Percentiles rank a stretch among this genome's conserved stretches.
Conservation (phyloP, 257 asterid species). For the Solanum bulbocastanum region DNA sequence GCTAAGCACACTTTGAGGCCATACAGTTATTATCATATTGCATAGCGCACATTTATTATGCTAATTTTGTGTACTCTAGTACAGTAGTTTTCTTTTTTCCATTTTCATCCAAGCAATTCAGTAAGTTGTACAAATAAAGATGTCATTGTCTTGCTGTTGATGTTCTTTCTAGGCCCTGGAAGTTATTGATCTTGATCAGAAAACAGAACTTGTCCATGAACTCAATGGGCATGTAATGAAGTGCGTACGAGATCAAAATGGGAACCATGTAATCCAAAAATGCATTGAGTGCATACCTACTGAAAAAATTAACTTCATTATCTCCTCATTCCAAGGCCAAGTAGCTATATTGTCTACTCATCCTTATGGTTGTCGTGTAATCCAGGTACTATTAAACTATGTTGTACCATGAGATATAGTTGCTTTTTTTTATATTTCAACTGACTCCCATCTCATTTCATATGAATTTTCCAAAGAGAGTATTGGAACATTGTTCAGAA, state of each 20-base stretch:
- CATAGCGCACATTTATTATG: background rate
- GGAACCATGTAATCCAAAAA: slow-evolving; percentile 88
- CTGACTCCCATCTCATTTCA: background rate
- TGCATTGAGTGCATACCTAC: slow-evolving; percentile 70
- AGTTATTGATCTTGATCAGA: slow-evolving; percentile 69
- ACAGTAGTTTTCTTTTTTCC: background rate
- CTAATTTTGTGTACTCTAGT: background rate
- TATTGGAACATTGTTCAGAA: slow-evolving; percentile 74
- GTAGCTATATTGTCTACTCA: slow-evolving; percentile 77
- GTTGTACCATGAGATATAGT: background rate
- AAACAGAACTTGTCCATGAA: slow-evolving; percentile 53
- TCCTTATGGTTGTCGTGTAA: slow-evolving; percentile 96
- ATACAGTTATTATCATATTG: background rate
- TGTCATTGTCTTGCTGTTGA: background rate
- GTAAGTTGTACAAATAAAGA: background rate
- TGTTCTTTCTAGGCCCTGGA: slow-evolving; percentile 59
- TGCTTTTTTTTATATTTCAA: background rate
- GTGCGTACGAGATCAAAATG: slow-evolving; percentile 89
- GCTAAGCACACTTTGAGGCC: background rate
- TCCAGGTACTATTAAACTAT: slow-evolving; percentile 47
- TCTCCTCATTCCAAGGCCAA: slow-evolving; percentile 66
- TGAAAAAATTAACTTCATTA: slow-evolving; percentile 51
- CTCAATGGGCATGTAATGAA: slow-evolving; percentile 78
- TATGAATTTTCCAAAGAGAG: slow-evolving; percentile 44
- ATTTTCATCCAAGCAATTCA: background rate